These are phyloP conservation scores for Pterulicium gracile DNA, from an alignment of 1,284 basidiomycete genomes.

Conservation along the genomic window DNA sequence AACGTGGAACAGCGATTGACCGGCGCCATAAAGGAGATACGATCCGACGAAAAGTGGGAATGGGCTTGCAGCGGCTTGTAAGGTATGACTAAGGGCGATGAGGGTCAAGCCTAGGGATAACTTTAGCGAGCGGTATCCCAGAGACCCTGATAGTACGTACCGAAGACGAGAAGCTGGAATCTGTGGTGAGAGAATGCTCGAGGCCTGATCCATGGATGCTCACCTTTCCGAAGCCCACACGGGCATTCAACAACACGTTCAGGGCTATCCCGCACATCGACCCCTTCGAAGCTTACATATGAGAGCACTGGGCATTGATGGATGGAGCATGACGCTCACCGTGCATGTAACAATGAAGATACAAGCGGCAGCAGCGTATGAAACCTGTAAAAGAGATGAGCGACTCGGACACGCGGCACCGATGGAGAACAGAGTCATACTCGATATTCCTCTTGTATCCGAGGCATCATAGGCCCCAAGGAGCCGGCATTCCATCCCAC, in stretches of 20 bases:
- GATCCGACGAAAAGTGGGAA: not conserved
- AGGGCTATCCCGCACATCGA: not conserved
- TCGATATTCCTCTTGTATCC: slow-evolving; percentile 10
- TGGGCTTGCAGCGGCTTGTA: not conserved
- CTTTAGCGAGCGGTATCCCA: not conserved
- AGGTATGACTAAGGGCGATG: not conserved
- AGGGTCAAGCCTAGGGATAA: not conserved
- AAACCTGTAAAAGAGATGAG: not conserved
- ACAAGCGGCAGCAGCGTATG: not conserved
- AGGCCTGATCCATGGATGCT: too few species aligned
- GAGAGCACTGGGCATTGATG: not conserved
- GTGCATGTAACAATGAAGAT: not conserved
- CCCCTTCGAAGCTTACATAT: not conserved
- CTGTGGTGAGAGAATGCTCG: not conserved
- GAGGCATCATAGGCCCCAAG: slow-evolving; percentile 10
- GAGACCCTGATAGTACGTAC: not conserved
- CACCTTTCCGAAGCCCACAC: not conserved
- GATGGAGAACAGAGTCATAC: slow-evolving; percentile 5
- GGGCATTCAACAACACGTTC: not conserved
- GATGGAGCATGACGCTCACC: not conserved
- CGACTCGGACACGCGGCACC: not conserved
- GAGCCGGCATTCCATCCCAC: slow-evolving; percentile 13
- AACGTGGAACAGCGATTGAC: not conserved
- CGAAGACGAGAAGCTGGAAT: not conserved
- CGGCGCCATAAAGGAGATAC: not conserved